Evolutionary conservation across 805 yeast genomes (phyloP).

Genomic region (Millerozyma acaciae): DNA sequence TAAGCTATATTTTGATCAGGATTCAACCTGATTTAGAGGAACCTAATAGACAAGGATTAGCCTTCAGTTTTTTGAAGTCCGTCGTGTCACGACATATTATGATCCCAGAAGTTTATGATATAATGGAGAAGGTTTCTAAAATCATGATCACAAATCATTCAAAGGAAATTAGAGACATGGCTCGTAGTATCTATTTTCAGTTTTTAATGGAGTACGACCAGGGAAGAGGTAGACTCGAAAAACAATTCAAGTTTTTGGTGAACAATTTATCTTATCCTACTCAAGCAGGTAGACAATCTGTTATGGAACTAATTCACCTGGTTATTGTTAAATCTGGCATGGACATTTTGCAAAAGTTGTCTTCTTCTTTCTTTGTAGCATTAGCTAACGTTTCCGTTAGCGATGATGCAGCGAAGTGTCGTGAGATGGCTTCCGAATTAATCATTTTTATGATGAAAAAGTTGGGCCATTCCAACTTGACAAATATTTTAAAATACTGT

Average conservation of each 20-base stretch:
- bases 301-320: conserved; percentile 77
- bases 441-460: conserved; percentile 52
- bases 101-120: conserved; percentile 87
- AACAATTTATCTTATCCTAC: conserved; percentile 81
- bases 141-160: conserved; percentile 90
- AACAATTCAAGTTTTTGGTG: conserved; percentile 76
- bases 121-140: conserved; percentile 73
- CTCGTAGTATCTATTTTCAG: conserved; percentile 77
- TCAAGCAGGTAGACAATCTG: conserved; percentile 82
- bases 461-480: conserved; percentile 33
- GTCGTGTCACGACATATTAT: conserved; percentile 68
- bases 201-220: conserved; percentile 94
- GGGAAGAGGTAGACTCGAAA: conserved; percentile 78
- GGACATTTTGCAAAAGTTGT: conserved; percentile 54
- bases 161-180: conserved; percentile 74
- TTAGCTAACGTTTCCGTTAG: conserved; percentile 72
- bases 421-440: conserved; percentile 75
- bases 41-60: conserved; percentile 82
- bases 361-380: conserved; percentile 79
- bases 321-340: conserved; percentile 63
- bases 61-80: conserved; percentile 78
- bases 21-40: conserved; percentile 86
- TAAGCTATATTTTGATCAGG: conserved; percentile 67
- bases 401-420: conserved; percentile 74
- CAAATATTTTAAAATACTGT: conserved; percentile 38